phyloP scores from a whole-genome alignment of 345 rosid genomes.

The Boechera divaricarpa region DNA sequence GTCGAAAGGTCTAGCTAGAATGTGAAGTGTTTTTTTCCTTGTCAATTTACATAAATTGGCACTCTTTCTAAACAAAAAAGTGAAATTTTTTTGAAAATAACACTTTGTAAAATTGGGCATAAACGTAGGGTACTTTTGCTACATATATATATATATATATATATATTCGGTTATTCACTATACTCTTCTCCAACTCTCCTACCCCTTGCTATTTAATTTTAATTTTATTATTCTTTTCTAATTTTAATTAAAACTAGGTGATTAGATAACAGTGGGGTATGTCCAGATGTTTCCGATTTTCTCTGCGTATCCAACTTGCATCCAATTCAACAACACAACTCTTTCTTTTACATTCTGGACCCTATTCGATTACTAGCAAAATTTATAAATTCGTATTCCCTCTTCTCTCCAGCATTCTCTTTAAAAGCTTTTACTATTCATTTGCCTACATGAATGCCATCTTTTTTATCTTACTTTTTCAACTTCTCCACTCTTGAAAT shows the following conservation, averaged over 20 bases:
- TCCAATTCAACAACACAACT: slow-evolving; percentile 7
- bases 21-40: not conserved
- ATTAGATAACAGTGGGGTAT: too few species aligned
- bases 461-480: not conserved
- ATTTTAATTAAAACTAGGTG: too few species aligned
- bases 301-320: slow-evolving; percentile 48
- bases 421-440: not conserved
- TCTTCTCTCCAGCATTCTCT: too few species aligned
- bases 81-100: not conserved
- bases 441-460: not conserved
- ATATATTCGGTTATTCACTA: too few species aligned
- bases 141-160: too few species aligned
- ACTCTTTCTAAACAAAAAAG: not conserved
- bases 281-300: slow-evolving; percentile 74
- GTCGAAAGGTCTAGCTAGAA: not conserved
- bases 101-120: not conserved
- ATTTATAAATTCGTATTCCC: not conserved
- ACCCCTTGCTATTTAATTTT: too few species aligned
- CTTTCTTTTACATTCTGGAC: not conserved
- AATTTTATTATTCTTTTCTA: too few species aligned
- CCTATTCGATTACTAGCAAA: not conserved
- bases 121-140: not conserved
- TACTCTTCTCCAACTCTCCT: too few species aligned
- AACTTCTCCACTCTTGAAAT: not conserved
- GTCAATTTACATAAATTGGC: not conserved